Evolutionary conservation across 495 filamentous ascomycete genomes (phyloP).

Genomic region (Chaetomium fimeti): DNA sequence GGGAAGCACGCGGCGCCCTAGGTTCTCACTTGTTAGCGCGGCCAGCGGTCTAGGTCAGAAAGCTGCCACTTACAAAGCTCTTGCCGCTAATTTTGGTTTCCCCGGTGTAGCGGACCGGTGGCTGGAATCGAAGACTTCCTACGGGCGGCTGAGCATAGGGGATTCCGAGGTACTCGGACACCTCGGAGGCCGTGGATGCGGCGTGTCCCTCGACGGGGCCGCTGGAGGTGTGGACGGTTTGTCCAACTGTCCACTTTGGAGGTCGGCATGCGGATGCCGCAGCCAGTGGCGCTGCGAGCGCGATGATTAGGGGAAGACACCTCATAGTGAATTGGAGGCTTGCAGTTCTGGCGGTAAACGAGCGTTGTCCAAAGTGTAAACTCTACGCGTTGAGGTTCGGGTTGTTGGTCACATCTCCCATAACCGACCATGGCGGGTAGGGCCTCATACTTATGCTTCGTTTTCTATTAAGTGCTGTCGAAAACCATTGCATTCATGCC

Average conservation of each 20-base stretch:
- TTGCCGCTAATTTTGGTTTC: slow-evolving; percentile 50
- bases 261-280: neutral
- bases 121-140: slow-evolving; percentile 47
- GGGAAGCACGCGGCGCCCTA: neutral
- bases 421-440: no score
- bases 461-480: neutral
- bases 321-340: neutral
- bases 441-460: neutral
- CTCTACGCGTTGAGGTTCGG: neutral
- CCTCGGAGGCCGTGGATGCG: slow-evolving; percentile 8
- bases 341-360: neutral
- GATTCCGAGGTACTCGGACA: slow-evolving; percentile 51
- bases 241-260: slow-evolving; percentile 16
- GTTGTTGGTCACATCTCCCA: neutral
- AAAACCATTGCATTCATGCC: neutral
- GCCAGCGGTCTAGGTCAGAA: no score
- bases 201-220: slow-evolving; percentile 24
- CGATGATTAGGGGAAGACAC: neutral
- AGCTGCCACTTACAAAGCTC: slow-evolving; percentile 32
- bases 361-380: neutral
- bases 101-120: slow-evolving; percentile 49
- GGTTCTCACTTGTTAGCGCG: neutral
- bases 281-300: neutral
- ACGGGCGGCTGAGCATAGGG: slow-evolving; percentile 53
- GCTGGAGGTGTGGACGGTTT: slow-evolving; percentile 25